Conservation (phyloP, 2,329 filamentous ascomycete genomes). For the Claviceps pazoutovae region DNA sequence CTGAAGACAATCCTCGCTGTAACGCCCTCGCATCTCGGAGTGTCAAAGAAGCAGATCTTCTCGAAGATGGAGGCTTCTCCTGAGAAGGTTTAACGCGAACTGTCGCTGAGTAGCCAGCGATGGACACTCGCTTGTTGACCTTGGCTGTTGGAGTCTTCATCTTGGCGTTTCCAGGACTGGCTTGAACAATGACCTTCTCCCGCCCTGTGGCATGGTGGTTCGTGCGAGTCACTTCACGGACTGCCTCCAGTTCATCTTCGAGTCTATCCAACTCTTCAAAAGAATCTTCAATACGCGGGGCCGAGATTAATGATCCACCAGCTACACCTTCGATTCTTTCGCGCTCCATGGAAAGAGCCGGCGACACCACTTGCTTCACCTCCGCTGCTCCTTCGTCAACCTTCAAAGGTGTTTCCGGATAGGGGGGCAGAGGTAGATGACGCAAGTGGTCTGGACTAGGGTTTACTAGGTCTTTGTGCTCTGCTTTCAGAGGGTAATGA, state of each 20-base stretch:
- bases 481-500: constrained; percentile 8
- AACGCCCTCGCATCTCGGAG: constrained; percentile 17
- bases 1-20: constrained; percentile 3
- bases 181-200: constrained; percentile 2
- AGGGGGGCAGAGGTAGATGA: constrained; percentile 10
- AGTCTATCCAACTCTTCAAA: constrained; percentile 47
- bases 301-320: constrained; percentile 19
- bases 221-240: constrained; percentile 26
- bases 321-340: constrained; percentile 21
- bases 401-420: constrained; percentile 15
- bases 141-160: constrained; percentile 8
- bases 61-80: constrained; percentile 23
- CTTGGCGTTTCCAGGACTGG: background rate
- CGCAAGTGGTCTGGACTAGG: constrained; percentile 4
- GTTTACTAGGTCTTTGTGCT: constrained; percentile 4
- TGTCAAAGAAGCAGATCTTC: constrained; percentile 28
- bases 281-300: constrained; percentile 47
- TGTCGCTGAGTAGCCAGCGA: constrained; percentile 23
- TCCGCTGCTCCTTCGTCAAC: constrained; percentile 16
- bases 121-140: constrained; percentile 15
- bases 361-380: constrained; percentile 20
- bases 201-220: constrained; percentile 16
- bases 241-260: constrained; percentile 46
- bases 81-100: constrained; percentile 27
- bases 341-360: constrained; percentile 17